These are phyloP conservation scores for Cucumis hystrix DNA, from an alignment of 306 rosid genomes.

Conservation along the genomic window DNA sequence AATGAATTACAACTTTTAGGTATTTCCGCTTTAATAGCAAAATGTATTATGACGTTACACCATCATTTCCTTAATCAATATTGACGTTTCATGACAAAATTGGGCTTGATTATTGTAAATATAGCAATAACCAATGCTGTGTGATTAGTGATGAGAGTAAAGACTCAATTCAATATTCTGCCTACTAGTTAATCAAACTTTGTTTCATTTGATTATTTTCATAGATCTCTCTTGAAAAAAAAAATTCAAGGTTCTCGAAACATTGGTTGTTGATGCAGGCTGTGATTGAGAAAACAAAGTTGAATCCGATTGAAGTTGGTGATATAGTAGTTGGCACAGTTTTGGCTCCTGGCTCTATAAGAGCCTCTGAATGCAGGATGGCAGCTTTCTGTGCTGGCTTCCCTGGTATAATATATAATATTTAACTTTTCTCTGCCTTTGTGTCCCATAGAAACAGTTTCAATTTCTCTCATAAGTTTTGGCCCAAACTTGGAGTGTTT, in stretches of 20 bases:
- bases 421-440: not conserved
- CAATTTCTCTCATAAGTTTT: not conserved
- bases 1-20: not conserved
- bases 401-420: conserved; percentile 47
- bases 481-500: not conserved
- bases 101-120: not conserved
- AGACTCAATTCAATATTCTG: not conserved
- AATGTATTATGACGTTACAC: not conserved
- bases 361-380: conserved; percentile 90
- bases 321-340: conserved; percentile 93
- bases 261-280: conserved; percentile 32
- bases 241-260: not conserved
- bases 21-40: not conserved
- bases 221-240: not conserved
- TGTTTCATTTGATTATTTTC: not conserved
- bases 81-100: not conserved
- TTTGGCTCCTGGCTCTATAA: conserved; percentile 67
- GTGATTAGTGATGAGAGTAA: not conserved
- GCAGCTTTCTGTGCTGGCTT: conserved; percentile 85
- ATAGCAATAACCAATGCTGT: too few species aligned
- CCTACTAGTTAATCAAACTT: not conserved
- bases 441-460: not conserved
- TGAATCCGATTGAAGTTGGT: conserved; percentile 69
- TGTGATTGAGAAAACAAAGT: conserved; percentile 61
- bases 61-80: not conserved